phyloP scores from a whole-genome alignment of 345 rosid genomes.

The Microcos paniculata region DNA sequence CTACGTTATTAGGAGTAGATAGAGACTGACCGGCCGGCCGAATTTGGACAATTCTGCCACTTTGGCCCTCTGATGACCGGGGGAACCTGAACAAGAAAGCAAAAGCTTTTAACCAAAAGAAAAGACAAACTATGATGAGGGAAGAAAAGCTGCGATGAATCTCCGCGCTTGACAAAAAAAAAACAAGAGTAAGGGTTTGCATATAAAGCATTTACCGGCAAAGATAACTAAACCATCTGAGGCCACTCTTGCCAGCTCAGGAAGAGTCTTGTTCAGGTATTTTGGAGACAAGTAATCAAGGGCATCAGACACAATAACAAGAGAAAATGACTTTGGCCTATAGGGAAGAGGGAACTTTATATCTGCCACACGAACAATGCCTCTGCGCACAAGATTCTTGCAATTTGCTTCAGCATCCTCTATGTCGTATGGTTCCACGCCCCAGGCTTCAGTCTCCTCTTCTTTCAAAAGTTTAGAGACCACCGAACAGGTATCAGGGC shows the following conservation, averaged over 20 bases:
- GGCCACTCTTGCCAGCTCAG: slow-evolving; percentile 89
- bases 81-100: slow-evolving; percentile 47
- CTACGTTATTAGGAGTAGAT: slow-evolving; percentile 2
- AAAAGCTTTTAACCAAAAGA: slow-evolving; percentile 10
- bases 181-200: background rate
- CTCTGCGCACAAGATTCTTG: slow-evolving; percentile 78
- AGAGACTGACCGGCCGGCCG: slow-evolving; percentile 77
- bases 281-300: slow-evolving; percentile 90
- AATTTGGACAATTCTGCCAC: slow-evolving; percentile 83
- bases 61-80: slow-evolving; percentile 84
- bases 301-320: slow-evolving; percentile 91
- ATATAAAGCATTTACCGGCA: slow-evolving; percentile 62
- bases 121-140: background rate
- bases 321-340: slow-evolving; percentile 86
- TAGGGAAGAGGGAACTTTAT: slow-evolving; percentile 90
- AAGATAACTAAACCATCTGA: slow-evolving; percentile 72
- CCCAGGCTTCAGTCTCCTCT: slow-evolving; percentile 96
- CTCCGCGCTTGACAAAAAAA: background rate
- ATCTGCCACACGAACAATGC: slow-evolving; percentile 90
- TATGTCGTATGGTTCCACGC: slow-evolving; percentile 93
- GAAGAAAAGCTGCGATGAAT: background rate
- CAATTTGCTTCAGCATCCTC: slow-evolving; percentile 89
- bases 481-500: slow-evolving; percentile 92
- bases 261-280: slow-evolving; percentile 88
- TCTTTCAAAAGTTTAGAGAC: slow-evolving; percentile 79